These are phyloP conservation scores for Primulina tabacum DNA, from an alignment of 257 asterid species.

Conservation along the genomic window DNA sequence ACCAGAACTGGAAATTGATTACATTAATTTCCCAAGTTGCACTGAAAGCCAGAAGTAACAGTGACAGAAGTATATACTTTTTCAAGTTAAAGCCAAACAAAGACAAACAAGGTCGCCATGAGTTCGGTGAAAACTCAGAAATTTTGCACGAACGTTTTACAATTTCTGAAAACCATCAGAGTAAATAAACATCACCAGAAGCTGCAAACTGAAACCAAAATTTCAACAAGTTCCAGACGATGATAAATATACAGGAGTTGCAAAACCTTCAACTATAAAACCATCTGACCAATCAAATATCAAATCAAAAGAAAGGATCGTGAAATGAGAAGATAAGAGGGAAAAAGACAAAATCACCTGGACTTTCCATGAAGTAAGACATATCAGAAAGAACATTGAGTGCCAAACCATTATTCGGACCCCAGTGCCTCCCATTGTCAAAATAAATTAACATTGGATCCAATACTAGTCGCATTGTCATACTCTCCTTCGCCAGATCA, in stretches of 20 bases:
- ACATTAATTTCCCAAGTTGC: neutral
- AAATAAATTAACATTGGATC: slow-evolving; percentile 87
- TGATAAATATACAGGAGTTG: neutral
- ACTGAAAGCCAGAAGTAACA: neutral
- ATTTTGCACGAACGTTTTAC: neutral
- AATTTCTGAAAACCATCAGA: neutral
- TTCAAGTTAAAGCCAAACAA: neutral
- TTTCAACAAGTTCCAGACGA: neutral
- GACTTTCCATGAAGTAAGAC: slow-evolving; percentile 68
- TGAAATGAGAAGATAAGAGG: neutral
- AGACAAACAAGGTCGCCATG: neutral
- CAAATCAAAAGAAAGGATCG: slow-evolving; percentile 14
- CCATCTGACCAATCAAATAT: neutral
- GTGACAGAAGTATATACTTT: neutral
- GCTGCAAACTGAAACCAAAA: slow-evolving; percentile 2
- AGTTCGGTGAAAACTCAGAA: neutral
- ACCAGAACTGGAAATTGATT: neutral
- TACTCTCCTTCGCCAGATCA: slow-evolving; percentile 84
- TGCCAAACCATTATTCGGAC: slow-evolving; percentile 71
- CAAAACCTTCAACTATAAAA: neutral
- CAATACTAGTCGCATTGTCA: slow-evolving; percentile 80
- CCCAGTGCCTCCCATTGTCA: slow-evolving; percentile 74
- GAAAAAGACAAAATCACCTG: slow-evolving; percentile 47
- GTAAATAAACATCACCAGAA: neutral
- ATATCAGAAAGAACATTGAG: slow-evolving; percentile 68